A percentile compares a stretch with the other conserved stretches of the same genome.
phyloP scores from a whole-genome alignment of 805 yeast genomes.

The Nakazawaea pomicola region DNA sequence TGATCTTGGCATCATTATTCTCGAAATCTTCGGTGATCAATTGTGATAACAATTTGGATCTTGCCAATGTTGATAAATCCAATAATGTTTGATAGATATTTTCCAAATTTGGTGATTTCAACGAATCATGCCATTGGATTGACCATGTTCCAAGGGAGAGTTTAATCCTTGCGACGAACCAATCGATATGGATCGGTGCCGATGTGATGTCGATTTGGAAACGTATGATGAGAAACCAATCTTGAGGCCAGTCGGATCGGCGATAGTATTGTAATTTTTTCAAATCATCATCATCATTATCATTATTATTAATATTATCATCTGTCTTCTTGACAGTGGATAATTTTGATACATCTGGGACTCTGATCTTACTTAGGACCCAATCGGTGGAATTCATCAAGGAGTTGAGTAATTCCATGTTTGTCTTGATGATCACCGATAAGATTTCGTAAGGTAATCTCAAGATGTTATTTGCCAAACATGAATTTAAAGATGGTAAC shows the following conservation, averaged over 20 bases:
- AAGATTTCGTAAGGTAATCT: constrained; percentile 28
- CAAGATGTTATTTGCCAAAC: constrained; percentile 13
- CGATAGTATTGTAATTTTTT: constrained; percentile 33
- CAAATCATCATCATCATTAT: constrained; percentile 18
- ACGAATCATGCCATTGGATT: constrained; percentile 41
- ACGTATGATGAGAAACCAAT: constrained; percentile 47
- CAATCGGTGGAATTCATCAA: constrained; percentile 64
- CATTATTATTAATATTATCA: no score
- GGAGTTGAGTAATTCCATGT: constrained; percentile 45
- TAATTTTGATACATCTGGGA: constrained; percentile 28
- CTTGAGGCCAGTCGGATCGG: constrained; percentile 49
- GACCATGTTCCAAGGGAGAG: constrained; percentile 50
- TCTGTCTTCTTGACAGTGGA: no score
- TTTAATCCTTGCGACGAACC: constrained; percentile 51
- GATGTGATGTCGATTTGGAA: constrained; percentile 12
- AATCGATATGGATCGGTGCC: constrained; percentile 29
- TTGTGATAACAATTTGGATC: constrained; percentile 45
- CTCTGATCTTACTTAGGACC: constrained; percentile 50
- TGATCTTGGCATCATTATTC: constrained; percentile 32
- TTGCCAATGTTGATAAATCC: constrained; percentile 36
- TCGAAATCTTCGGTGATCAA: constrained; percentile 47
- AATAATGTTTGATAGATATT: constrained; percentile 29
- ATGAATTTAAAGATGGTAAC: constrained; percentile 19
- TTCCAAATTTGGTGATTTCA: constrained; percentile 14
- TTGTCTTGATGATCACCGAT: constrained; percentile 43